phyloP scores from a whole-genome alignment of 495 filamentous ascomycete genomes.

The Penicillium coprophilum region DNA sequence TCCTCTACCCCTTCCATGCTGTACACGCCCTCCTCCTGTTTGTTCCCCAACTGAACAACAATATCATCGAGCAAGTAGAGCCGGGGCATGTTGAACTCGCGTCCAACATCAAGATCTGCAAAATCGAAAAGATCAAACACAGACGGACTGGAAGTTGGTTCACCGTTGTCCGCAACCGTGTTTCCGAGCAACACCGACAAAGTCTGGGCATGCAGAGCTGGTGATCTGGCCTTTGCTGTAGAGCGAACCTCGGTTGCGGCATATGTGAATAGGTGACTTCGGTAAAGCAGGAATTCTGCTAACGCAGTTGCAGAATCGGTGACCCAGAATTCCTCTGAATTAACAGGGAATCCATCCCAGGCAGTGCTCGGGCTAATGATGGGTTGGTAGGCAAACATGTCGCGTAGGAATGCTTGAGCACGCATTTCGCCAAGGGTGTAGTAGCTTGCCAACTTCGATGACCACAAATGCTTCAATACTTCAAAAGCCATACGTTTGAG shows the following conservation, averaged over 20 bases:
- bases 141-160: slow-evolving; percentile 62
- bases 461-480: slow-evolving; percentile 78
- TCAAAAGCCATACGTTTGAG: slow-evolving; percentile 75
- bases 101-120: slow-evolving; percentile 64
- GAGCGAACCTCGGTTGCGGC: slow-evolving; percentile 78
- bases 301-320: slow-evolving; percentile 62
- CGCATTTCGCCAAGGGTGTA: slow-evolving; percentile 77
- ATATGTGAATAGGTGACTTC: slow-evolving; percentile 77
- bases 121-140: slow-evolving; percentile 96
- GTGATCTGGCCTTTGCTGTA: slow-evolving; percentile 65
- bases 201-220: slow-evolving; percentile 73
- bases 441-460: slow-evolving; percentile 72
- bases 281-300: slow-evolving; percentile 69
- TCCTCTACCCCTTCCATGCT: slow-evolving; percentile 62
- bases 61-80: slow-evolving; percentile 59
- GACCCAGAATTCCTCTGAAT: slow-evolving; percentile 61
- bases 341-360: slow-evolving; percentile 65
- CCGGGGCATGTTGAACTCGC: slow-evolving; percentile 46
- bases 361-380: slow-evolving; percentile 59
- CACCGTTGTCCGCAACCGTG: slow-evolving; percentile 60
- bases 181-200: slow-evolving; percentile 77
- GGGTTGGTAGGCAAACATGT: slow-evolving; percentile 62
- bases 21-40: slow-evolving; percentile 54
- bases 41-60: slow-evolving; percentile 59
- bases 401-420: slow-evolving; percentile 68